phyloP scores from a whole-genome alignment of 306 rosid species.

The Cucurbita ficifolia region DNA sequence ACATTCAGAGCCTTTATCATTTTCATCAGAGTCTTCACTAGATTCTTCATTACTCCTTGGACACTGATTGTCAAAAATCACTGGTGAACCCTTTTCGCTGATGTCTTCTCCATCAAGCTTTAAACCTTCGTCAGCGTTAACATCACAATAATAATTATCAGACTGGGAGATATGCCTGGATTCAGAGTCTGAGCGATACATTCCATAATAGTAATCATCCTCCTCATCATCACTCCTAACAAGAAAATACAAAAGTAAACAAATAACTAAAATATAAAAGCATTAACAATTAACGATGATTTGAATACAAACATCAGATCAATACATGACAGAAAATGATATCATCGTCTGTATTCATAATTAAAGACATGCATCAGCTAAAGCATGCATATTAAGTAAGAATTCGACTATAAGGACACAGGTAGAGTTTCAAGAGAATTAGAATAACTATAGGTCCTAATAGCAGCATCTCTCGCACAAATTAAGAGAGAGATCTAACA shows the following conservation, averaged over 20 bases:
- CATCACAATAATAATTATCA: constrained; percentile 41
- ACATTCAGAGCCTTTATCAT: constrained; percentile 40
- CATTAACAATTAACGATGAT: not conserved
- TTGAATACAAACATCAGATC: not conserved
- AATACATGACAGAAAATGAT: not conserved
- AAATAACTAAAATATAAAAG: not conserved
- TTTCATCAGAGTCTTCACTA: constrained; percentile 32
- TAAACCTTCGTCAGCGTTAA: constrained; percentile 34
- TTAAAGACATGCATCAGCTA: not conserved
- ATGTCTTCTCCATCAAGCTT: constrained; percentile 36
- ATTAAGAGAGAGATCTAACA: not conserved
- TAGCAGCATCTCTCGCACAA: not conserved
- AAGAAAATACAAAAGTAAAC: constrained; percentile 17
- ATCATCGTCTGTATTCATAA: not conserved
- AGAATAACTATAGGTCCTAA: not conserved
- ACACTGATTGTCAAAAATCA: constrained; percentile 29
- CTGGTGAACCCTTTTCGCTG: constrained; percentile 24
- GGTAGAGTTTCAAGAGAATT: not conserved
- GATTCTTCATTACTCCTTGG: not conserved
- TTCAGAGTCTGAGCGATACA: constrained; percentile 41
- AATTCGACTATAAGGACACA: not conserved
- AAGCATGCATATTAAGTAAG: not conserved
- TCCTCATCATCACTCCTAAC: constrained; percentile 58
- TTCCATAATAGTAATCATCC: constrained; percentile 40
- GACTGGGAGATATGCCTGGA: constrained; percentile 34